These are phyloP conservation scores for Viridothelium virens DNA, from an alignment of 495 filamentous ascomycete species.

Conservation along the genomic window DNA sequence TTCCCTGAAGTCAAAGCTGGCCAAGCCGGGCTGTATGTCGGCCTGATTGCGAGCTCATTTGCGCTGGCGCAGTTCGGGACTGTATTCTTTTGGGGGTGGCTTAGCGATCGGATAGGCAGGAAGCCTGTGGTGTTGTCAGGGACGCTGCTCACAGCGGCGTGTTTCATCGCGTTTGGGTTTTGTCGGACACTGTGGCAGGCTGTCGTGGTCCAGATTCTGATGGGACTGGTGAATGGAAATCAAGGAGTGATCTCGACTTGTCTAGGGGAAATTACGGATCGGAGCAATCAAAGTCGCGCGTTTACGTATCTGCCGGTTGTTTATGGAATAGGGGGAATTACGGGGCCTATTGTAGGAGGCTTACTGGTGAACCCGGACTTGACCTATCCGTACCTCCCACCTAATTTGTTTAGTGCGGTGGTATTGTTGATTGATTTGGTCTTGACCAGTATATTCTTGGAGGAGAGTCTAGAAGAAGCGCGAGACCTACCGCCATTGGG, in stretches of 20 bases:
- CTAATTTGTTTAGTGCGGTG: constrained; percentile 67
- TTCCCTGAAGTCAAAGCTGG: constrained; percentile 69
- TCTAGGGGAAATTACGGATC: constrained; percentile 89
- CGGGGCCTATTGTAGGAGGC: constrained; percentile 84
- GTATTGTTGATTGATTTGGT: constrained; percentile 67
- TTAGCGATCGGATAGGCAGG: constrained; percentile 81
- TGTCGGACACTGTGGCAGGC: constrained; percentile 76
- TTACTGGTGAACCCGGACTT: constrained; percentile 54
- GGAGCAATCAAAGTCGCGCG: constrained; percentile 82
- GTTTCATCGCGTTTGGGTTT: constrained; percentile 83
- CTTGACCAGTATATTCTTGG: constrained; percentile 65
- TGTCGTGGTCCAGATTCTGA: constrained; percentile 72
- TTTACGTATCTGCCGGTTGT: constrained; percentile 90
- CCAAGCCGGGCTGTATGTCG: constrained; percentile 81
- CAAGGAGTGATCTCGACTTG: constrained; percentile 81
- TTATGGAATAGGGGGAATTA: constrained; percentile 88
- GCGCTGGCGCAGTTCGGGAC: constrained; percentile 86
- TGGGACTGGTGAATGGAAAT: constrained; percentile 92
- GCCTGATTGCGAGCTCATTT: constrained; percentile 79
- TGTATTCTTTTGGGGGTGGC: constrained; percentile 89
- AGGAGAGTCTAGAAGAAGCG: constrained; percentile 78
- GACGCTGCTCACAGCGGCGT: constrained; percentile 68
- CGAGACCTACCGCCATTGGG: constrained; percentile 55
- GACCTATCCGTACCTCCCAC: constrained; percentile 70
- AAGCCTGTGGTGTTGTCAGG: constrained; percentile 89